Percentiles rank a stretch among this genome's conserved stretches.
Conservation (phyloP, 345 rosid genomes). For the Salix exigua region DNA sequence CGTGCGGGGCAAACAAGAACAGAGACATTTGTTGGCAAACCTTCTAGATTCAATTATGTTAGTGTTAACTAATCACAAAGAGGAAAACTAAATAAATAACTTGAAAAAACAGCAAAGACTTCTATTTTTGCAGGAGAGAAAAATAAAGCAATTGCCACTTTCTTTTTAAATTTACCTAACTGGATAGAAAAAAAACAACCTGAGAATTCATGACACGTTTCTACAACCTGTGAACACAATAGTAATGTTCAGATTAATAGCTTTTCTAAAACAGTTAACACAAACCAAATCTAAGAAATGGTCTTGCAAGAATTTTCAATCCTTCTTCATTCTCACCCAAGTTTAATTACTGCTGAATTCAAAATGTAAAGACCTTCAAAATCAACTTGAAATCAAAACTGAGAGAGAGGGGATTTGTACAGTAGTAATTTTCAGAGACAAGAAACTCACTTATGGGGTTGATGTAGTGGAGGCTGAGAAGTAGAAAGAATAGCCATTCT, state of each 20-base stretch:
- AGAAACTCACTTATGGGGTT: conserved; percentile 62
- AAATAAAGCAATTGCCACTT: background rate
- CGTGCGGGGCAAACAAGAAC: conserved; percentile 62
- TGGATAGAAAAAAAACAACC: background rate
- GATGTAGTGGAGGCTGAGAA: conserved; percentile 48
- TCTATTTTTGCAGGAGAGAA: background rate
- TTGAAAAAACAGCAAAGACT: background rate
- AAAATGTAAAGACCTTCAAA: background rate
- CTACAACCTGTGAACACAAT: conserved; percentile 15
- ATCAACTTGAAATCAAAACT: background rate
- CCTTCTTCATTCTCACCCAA: background rate
- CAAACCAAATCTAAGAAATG: background rate
- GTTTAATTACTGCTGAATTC: background rate
- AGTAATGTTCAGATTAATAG: conserved; percentile 3
- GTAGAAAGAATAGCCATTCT: conserved; percentile 55
- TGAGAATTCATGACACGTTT: conserved; percentile 5
- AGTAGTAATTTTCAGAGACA: background rate
- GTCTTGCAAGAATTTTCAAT: background rate
- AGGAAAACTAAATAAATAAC: background rate
- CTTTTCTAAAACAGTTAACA: background rate
- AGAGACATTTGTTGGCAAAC: conserved; percentile 74
- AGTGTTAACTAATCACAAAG: conserved; percentile 37
- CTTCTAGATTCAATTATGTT: conserved; percentile 64
- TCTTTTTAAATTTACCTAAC: background rate
- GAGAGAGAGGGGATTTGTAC: background rate